Evolutionary conservation across 2,329 filamentous ascomycete genomes (phyloP).

Genomic region (Pestalotiopsis sp.): DNA sequence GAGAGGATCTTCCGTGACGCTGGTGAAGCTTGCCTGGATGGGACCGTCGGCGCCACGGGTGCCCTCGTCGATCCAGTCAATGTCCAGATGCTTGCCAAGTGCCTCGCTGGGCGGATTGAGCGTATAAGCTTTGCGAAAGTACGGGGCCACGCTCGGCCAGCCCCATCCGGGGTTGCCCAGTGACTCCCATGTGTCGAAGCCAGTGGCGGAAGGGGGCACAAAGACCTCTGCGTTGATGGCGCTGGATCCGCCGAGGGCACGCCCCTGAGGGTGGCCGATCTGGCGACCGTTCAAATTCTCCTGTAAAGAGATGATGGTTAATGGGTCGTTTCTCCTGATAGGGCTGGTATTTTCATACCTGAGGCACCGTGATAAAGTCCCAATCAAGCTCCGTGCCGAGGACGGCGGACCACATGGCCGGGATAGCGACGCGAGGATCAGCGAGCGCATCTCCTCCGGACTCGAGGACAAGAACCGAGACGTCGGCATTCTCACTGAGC

Average conservation of each 20-base stretch:
- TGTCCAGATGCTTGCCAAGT: neutral
- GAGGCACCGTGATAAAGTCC: conserved; percentile 19
- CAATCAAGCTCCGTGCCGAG: conserved; percentile 18
- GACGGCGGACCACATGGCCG: conserved; percentile 16
- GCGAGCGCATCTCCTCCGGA: neutral
- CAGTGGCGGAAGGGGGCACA: neutral
- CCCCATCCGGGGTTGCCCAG: neutral
- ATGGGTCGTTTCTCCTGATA: neutral
- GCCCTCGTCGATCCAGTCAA: neutral
- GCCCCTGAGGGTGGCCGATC: neutral
- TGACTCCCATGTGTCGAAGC: neutral
- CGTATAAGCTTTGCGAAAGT: neutral
- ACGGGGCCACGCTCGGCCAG: neutral
- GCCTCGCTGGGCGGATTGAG: neutral
- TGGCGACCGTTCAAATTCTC: neutral
- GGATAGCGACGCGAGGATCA: conserved; percentile 17
- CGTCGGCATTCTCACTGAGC: neutral
- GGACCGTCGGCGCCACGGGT: conserved; percentile 17
- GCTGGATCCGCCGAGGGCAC: neutral
- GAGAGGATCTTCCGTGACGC: conserved; percentile 22
- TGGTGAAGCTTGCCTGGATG: conserved; percentile 25
- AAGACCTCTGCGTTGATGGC: neutral
- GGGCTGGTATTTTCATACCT: conserved; percentile 15
- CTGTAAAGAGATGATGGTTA: neutral
- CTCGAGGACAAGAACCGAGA: neutral